phyloP scores from a whole-genome alignment of 2,329 filamentous ascomycete species.

The Phaeosphaeriaceae sp. region DNA sequence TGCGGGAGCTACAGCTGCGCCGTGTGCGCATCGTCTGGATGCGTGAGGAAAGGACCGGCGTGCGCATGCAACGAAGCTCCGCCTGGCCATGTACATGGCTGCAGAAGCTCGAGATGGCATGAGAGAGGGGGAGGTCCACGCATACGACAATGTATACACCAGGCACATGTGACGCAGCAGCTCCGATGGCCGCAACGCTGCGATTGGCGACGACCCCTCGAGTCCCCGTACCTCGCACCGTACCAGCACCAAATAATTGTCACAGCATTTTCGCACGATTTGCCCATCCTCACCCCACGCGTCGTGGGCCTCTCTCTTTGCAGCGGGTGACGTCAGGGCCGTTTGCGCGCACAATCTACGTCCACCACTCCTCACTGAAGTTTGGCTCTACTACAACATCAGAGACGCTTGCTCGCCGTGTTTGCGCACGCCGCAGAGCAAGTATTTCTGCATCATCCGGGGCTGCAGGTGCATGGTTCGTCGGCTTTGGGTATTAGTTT shows the following conservation, averaged over 20 bases:
- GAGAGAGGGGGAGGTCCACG: slow-evolving; percentile 17
- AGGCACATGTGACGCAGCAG: slow-evolving; percentile 17
- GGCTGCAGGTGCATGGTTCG: slow-evolving; percentile 7
- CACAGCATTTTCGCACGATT: neutral
- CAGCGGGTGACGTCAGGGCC: slow-evolving; percentile 21
- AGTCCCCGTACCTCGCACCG: neutral
- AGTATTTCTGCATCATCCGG: slow-evolving; percentile 6
- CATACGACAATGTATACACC: slow-evolving; percentile 10
- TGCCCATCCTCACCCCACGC: slow-evolving; percentile 2
- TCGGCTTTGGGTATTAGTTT: slow-evolving; percentile 8
- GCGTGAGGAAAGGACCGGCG: neutral
- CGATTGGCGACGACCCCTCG: neutral
- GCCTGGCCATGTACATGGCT: slow-evolving; percentile 24
- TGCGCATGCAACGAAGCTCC: slow-evolving; percentile 10
- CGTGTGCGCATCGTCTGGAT: slow-evolving; percentile 26
- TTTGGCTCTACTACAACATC: neutral
- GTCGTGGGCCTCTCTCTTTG: neutral
- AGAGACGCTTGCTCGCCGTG: slow-evolving; percentile 9
- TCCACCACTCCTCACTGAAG: neutral
- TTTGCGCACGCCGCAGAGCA: slow-evolving; percentile 11
- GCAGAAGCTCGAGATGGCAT: slow-evolving; percentile 17
- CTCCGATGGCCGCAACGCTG: slow-evolving; percentile 9
- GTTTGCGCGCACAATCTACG: neutral
- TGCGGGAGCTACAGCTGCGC: slow-evolving; percentile 54
- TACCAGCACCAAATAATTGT: neutral